Evolutionary conservation across 768 basidiomycete genomes (phyloP).

Genomic region (Xanthoconium stramineum): DNA sequence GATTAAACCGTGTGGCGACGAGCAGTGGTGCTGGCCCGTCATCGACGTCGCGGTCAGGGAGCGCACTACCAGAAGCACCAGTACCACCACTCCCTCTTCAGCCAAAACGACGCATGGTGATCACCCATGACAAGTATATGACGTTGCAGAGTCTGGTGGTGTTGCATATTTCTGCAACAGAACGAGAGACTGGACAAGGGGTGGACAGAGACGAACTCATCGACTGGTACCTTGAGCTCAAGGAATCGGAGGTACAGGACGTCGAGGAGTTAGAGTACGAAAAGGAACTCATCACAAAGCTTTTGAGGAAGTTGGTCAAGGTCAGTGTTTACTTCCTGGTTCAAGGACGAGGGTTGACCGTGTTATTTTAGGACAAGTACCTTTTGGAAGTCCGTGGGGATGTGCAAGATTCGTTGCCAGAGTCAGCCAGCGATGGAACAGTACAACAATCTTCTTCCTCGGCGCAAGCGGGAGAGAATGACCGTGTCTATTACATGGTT

Average conservation of each 20-base stretch:
- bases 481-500: conserved; percentile 84
- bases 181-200: conserved; percentile 71
- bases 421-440: conserved; percentile 60
- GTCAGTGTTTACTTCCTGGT: conserved; percentile 37
- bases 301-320: conserved; percentile 88
- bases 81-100: conserved; percentile 40
- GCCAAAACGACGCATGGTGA: conserved; percentile 76
- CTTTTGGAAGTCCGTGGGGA: conserved; percentile 82
- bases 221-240: conserved; percentile 94
- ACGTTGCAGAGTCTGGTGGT: conserved; percentile 86
- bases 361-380: conserved; percentile 64
- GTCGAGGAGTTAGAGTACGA: conserved; percentile 89
- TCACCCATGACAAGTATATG: conserved; percentile 95
- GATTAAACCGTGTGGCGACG: conserved; percentile 36
- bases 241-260: conserved; percentile 78
- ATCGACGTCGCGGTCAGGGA: conserved; percentile 31
- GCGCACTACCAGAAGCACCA: conserved; percentile 29
- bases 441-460: conserved; percentile 46
- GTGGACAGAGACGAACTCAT: conserved; percentile 89
- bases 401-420: conserved; percentile 70
- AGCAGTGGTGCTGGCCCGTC: conserved; percentile 32
- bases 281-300: conserved; percentile 85
- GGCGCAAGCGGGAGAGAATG: conserved; percentile 49
- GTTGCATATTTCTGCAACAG: conserved; percentile 72
- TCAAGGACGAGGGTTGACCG: background rate